Evolutionary conservation across 495 filamentous ascomycete genomes (phyloP).

Genomic region (Neurospora sp.): DNA sequence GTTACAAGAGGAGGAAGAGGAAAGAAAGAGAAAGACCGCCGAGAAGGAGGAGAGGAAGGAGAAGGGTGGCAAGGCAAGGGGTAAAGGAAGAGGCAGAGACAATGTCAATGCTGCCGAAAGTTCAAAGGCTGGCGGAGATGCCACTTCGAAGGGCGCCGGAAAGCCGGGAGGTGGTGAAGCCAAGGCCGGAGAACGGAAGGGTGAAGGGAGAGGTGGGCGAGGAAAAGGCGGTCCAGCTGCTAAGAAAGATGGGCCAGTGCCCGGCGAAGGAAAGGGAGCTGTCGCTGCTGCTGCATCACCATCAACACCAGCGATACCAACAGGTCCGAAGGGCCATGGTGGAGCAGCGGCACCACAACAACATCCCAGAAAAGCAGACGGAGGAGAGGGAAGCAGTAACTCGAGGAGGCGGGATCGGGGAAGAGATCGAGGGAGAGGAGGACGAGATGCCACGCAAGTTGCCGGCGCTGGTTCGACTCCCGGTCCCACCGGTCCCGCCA

Average conservation of each 20-base stretch:
- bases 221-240: constrained; percentile 21
- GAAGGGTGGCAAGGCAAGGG: background rate
- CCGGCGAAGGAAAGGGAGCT: background rate
- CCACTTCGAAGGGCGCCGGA: background rate
- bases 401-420: background rate
- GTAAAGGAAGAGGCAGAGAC: background rate
- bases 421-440: constrained; percentile 2
- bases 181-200: constrained; percentile 7
- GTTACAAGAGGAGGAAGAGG: constrained; percentile 54
- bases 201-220: constrained; percentile 20
- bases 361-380: background rate
- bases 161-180: background rate
- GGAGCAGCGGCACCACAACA: background rate
- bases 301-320: background rate
- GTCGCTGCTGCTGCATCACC: background rate
- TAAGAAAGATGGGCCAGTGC: constrained; percentile 11
- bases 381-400: background rate
- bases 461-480: background rate
- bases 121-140: background rate
- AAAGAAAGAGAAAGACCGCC: constrained; percentile 21
- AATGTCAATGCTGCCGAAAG: background rate
- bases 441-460: constrained; percentile 1
- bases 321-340: background rate
- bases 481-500: background rate
- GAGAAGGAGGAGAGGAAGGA: constrained; percentile 12